These are phyloP conservation scores for Camillea tinctor DNA, from an alignment of 2,329 filamentous ascomycete species.

Conservation along the genomic window DNA sequence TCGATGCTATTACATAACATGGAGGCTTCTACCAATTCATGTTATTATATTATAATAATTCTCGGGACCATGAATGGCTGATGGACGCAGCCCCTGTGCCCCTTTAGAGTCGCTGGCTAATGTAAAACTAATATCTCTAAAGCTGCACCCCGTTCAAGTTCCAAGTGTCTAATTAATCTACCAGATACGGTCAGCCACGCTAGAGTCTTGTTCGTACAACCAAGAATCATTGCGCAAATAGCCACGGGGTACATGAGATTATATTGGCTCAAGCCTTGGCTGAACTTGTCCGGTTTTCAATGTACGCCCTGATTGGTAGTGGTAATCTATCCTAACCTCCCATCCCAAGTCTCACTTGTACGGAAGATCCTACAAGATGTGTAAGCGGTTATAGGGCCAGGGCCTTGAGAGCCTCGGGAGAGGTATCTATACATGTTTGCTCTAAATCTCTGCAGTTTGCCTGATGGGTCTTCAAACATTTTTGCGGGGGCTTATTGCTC, in stretches of 20 bases:
- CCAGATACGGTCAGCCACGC: background rate
- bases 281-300: background rate
- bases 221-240: background rate
- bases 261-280: constrained; percentile 11
- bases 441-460: constrained; percentile 14
- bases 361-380: background rate
- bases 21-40: too few species aligned
- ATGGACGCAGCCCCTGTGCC: too few species aligned
- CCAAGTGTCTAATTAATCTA: background rate
- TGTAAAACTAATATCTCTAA: too few species aligned
- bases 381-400: background rate
- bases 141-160: too few species aligned
- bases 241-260: constrained; percentile 4
- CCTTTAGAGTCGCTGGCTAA: too few species aligned
- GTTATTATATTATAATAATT: too few species aligned
- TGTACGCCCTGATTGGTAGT: background rate
- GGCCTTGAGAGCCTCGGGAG: background rate
- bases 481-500: too few species aligned
- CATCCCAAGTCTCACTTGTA: background rate
- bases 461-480: constrained; percentile 2
- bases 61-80: too few species aligned
- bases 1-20: too few species aligned
- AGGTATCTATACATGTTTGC: constrained; percentile 10
- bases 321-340: background rate
- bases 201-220: background rate